Base-by-base conservation (phyloP, 2,329 filamentous ascomycete species). In the Colletotrichum caudatum region DNA sequence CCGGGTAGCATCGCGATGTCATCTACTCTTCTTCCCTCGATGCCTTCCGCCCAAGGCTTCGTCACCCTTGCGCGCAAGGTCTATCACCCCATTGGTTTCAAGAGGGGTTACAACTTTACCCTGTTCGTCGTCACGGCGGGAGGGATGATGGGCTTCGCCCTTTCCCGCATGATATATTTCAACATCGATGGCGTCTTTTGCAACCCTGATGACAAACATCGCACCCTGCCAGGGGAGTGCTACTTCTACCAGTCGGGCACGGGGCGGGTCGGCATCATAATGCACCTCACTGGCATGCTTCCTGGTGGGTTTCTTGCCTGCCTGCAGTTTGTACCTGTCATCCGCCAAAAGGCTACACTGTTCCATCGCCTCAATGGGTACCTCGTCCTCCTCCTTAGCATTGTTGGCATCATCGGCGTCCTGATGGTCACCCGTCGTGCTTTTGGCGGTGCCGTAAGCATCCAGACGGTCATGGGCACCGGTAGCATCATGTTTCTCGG, bases 341-440 rank as follows among this genome's bases (percentile, higher is more conserved):
- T 87, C 39, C 81, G 85, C 1, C 83, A 88, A 74, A 86, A 83
- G 74, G 75, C 80, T 63, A 79, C 89, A 1, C 70, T 87, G 2
- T 77, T 91, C 29, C 90, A 92, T 76, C 86, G 90, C 0, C 82
- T 92, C 66, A 89, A 86, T 64, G 90, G 90, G 1, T 91, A 91
- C 72, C 46, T 86, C 5, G 77, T 89, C 64, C 69, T 88, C 0
- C 66, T 87, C 0, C 80, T 92, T 0, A 80, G 86, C 2, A 37
- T 85, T 0, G 66, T 86, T 5, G 80, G 81, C 18, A 84, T 85
- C 3, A 80, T 81, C 0, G 87, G 86, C 0, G 88, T 85, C 0
- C 73, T 91, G 1, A 86, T 91, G 81, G 86, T 90, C 26, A 79
- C 81, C 0, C 81, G 84, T 0, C 81, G 81, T 37, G 78, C 86